Evolutionary conservation across 1,284 basidiomycete species (phyloP).

Genomic region (Fistulinella staudtii): DNA sequence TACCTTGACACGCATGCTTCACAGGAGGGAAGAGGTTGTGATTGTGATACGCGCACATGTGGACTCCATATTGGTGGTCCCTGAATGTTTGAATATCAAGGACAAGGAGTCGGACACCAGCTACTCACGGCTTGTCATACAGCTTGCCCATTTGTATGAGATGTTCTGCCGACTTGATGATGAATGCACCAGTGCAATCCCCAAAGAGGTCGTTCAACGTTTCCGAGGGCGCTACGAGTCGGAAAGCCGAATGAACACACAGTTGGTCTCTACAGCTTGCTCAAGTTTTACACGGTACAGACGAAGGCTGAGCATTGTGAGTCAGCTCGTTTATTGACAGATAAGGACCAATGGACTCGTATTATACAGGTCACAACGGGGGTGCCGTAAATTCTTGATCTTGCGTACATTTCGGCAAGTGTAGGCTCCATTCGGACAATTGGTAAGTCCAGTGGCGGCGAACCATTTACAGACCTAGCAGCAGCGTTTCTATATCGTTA

Average conservation of each 20-base stretch:
- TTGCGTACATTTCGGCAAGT: too few relatives aligned
- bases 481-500: too few relatives aligned
- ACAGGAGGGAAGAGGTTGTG: constrained; percentile 5
- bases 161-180: neutral
- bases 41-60: constrained; percentile 6
- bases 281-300: constrained; percentile 3
- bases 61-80: constrained; percentile 5
- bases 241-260: constrained; percentile 9
- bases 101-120: constrained; percentile 5
- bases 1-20: too few relatives aligned
- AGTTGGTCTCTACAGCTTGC: constrained; percentile 6
- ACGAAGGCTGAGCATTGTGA: constrained; percentile 2
- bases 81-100: constrained; percentile 5
- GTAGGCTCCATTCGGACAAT: too few relatives aligned
- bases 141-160: neutral
- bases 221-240: constrained; percentile 4
- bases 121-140: constrained; percentile 8
- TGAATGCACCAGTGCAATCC: constrained; percentile 1
- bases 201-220: constrained; percentile 1
- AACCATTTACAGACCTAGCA: too few relatives aligned
- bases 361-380: too few relatives aligned
- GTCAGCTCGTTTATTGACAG: too few relatives aligned
- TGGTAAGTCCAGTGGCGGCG: too few relatives aligned
- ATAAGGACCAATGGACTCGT: too few relatives aligned
- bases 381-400: too few relatives aligned